Evolutionary conservation across 2,329 filamentous ascomycete species (phyloP).

Genomic region (Grosmannia huntii): DNA sequence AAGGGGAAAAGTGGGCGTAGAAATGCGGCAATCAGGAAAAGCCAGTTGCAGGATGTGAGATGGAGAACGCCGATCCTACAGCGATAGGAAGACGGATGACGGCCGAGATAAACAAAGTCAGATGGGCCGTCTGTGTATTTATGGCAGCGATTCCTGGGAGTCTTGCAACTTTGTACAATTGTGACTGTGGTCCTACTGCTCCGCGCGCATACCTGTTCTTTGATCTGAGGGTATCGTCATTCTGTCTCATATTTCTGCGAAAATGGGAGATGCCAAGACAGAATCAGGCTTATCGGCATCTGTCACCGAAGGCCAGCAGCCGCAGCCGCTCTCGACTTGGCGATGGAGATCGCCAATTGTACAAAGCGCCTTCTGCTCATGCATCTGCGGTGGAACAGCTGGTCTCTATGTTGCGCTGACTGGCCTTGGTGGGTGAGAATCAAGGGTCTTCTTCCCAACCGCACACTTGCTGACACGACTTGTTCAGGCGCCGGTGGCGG

Average conservation of each 20-base stretch:
- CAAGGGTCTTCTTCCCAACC: too few species aligned
- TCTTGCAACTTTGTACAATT: too few species aligned
- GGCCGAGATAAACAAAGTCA: neutral
- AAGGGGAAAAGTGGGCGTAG: neutral
- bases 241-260: too few species aligned
- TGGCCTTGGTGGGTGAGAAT: neutral
- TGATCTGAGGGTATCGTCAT: too few species aligned
- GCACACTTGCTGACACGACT: too few species aligned
- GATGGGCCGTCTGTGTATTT: neutral
- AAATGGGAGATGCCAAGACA: neutral
- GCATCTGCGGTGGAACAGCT: neutral
- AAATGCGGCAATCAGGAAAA: neutral
- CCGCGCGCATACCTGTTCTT: too few species aligned
- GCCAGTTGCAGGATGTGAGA: neutral
- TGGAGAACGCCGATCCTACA: neutral
- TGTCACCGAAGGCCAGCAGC: neutral
- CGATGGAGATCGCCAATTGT: neutral
- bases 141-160: neutral
- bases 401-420: neutral
- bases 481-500: constrained; percentile 1
- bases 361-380: neutral
- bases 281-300: neutral
- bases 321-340: neutral
- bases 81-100: neutral
- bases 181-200: too few species aligned